Percentiles rank a stretch among this genome's conserved stretches.
These are phyloP conservation scores for Odontarrhena argentea DNA, from an alignment of 345 rosid genomes.

Conservation along the genomic window DNA sequence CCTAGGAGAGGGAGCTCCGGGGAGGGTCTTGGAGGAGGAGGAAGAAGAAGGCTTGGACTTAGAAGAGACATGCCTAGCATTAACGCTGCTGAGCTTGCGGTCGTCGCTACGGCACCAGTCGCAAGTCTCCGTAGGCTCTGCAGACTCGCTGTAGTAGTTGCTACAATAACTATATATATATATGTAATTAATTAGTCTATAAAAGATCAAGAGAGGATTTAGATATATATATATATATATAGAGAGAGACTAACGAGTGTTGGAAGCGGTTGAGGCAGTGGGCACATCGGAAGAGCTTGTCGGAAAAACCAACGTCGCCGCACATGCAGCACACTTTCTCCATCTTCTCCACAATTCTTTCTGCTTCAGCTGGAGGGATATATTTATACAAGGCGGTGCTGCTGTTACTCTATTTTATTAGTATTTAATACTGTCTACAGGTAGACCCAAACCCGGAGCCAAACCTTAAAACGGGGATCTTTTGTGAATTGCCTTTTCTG, in stretches of 20 bases:
- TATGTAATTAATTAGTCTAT: too few relatives aligned
- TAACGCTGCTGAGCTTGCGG: slow-evolving; percentile 43
- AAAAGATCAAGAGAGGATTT: too few relatives aligned
- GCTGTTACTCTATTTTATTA: too few relatives aligned
- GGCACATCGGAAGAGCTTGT: slow-evolving; percentile 39
- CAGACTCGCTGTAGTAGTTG: slow-evolving; percentile 66
- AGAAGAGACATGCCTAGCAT: slow-evolving; percentile 46
- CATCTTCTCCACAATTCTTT: slow-evolving; percentile 6
- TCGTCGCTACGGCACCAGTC: slow-evolving; percentile 84
- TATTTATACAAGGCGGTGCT: too few relatives aligned
- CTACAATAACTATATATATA: slow-evolving; percentile 68
- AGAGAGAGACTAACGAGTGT: slow-evolving; percentile 31
- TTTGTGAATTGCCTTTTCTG: too few relatives aligned
- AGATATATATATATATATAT: slow-evolving; percentile 3
- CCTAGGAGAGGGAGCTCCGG: slow-evolving; percentile 68
- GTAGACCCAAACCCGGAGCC: too few relatives aligned
- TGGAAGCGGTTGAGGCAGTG: slow-evolving; percentile 39
- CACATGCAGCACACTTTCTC: slow-evolving; percentile 42
- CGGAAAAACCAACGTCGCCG: slow-evolving; percentile 40
- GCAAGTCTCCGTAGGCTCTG: slow-evolving; percentile 62
- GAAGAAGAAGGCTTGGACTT: slow-evolving; percentile 46
- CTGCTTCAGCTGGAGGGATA: too few relatives aligned
- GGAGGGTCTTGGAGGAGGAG: slow-evolving; percentile 29
- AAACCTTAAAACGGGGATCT: too few relatives aligned
- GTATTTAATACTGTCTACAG: too few relatives aligned